These are phyloP conservation scores for Mortierella claussenii DNA, from an alignment of 192 early-diverging fungal genomes.

Conservation along the genomic window DNA sequence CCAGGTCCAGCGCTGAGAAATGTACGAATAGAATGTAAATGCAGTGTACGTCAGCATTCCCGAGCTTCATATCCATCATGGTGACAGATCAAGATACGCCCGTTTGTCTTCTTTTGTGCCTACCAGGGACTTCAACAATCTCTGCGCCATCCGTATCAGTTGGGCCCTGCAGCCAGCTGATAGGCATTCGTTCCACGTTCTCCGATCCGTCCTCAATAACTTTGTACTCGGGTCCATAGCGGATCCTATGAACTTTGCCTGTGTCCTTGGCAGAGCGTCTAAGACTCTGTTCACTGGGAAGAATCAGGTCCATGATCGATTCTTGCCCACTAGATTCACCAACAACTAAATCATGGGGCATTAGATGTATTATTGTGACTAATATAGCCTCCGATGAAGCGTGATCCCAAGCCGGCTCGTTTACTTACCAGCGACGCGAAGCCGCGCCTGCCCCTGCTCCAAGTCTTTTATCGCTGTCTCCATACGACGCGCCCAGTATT, in stretches of 20 bases:
- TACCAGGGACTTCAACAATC: conserved; percentile 50
- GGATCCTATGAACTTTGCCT: conserved; percentile 43
- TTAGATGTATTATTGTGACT: too few relatives aligned
- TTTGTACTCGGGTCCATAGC: conserved; percentile 30
- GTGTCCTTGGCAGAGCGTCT: conserved; percentile 45
- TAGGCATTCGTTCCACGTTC: conserved; percentile 35
- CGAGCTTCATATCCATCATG: conserved; percentile 1
- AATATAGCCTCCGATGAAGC: too few relatives aligned
- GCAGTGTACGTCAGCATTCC: too few relatives aligned
- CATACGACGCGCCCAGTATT: conserved; percentile 48
- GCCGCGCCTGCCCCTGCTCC: conserved; percentile 16
- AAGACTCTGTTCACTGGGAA: conserved; percentile 27
- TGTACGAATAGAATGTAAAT: too few relatives aligned
- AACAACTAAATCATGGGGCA: conserved; percentile 12
- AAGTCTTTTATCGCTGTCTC: conserved; percentile 36
- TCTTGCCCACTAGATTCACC: conserved; percentile 50
- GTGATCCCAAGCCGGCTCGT: too few relatives aligned
- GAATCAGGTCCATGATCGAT: conserved; percentile 38
- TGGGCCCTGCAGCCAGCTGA: conserved; percentile 43
- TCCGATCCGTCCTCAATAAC: conserved; percentile 26
- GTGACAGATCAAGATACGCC: not conserved
- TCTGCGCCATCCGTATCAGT: conserved; percentile 30
- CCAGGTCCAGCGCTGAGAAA: conserved; percentile 38
- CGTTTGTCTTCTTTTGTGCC: conserved; percentile 1
- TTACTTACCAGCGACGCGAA: conserved; percentile 28